phyloP scores from a whole-genome alignment of 2,329 filamentous ascomycete genomes.

The Diaporthe sp. region DNA sequence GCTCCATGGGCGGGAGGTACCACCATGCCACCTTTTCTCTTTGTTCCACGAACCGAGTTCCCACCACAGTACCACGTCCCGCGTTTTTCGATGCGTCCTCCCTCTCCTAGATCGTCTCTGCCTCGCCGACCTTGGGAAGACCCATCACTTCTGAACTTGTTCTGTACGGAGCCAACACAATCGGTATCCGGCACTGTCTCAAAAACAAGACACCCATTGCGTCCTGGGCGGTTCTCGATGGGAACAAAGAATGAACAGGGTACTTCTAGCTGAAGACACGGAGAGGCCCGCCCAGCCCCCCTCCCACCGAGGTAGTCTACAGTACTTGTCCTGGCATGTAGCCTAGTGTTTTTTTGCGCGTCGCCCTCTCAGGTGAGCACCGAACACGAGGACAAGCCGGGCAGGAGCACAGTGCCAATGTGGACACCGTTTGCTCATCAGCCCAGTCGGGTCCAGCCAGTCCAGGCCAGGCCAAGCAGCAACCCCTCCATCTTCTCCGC shows the following conservation, averaged over 20 bases:
- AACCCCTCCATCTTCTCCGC: slow-evolving; percentile 37
- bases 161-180: neutral
- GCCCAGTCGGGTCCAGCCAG: slow-evolving; percentile 28
- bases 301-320: neutral
- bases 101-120: neutral
- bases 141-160: neutral
- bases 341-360: slow-evolving; percentile 26
- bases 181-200: neutral
- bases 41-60: neutral
- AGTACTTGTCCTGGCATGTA: slow-evolving; percentile 22
- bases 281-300: slow-evolving; percentile 23
- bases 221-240: neutral
- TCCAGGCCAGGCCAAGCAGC: slow-evolving; percentile 30
- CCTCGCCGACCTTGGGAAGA: neutral
- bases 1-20: slow-evolving; percentile 5
- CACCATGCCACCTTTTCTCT: neutral
- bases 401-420: slow-evolving; percentile 34
- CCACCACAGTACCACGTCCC: neutral
- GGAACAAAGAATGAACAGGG: neutral
- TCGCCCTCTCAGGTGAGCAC: slow-evolving; percentile 27
- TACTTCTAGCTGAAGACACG: neutral
- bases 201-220: neutral
- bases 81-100: neutral
- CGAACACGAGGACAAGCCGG: slow-evolving; percentile 36
- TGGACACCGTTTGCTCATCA: slow-evolving; percentile 31